phyloP scores from a whole-genome alignment of 768 basidiomycete genomes.

The Mycena rebaudengoi region DNA sequence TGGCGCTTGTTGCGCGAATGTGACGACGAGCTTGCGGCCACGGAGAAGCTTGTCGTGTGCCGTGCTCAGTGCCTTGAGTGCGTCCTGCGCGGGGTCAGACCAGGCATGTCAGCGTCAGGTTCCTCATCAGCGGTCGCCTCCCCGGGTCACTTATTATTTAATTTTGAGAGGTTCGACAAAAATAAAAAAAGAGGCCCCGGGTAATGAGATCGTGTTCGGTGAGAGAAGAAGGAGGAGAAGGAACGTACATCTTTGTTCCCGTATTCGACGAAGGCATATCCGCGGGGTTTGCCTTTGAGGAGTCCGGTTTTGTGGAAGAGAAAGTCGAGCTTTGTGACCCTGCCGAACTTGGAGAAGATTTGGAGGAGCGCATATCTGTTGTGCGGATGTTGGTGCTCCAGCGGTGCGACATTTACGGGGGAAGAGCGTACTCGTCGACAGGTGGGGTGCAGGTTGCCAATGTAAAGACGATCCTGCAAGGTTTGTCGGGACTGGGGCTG shows the following conservation, averaged over 20 bases:
- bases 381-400: background rate
- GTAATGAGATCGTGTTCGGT: slow-evolving; percentile 36
- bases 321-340: slow-evolving; percentile 91
- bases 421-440: slow-evolving; percentile 80
- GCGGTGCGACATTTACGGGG: background rate
- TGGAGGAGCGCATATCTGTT: slow-evolving; percentile 87
- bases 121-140: slow-evolving; percentile 11
- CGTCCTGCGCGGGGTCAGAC: slow-evolving; percentile 67
- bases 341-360: slow-evolving; percentile 91
- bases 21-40: slow-evolving; percentile 91
- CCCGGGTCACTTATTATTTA: slow-evolving; percentile 24
- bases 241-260: slow-evolving; percentile 78
- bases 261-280: slow-evolving; percentile 95
- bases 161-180: slow-evolving; percentile 22
- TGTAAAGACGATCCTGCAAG: slow-evolving; percentile 81
- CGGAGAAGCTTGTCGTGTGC: slow-evolving; percentile 85
- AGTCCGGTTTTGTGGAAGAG: slow-evolving; percentile 94
- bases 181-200: slow-evolving; percentile 62
- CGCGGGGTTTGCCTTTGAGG: slow-evolving; percentile 90
- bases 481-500: slow-evolving; percentile 40
- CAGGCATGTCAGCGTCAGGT: slow-evolving; percentile 24
- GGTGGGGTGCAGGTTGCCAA: slow-evolving; percentile 87
- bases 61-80: slow-evolving; percentile 74
- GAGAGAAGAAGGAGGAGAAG: slow-evolving; percentile 18
- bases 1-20: slow-evolving; percentile 88